Evolutionary conservation across 2,329 filamentous ascomycete species (phyloP).

Genomic region (Capronia epimyces): DNA sequence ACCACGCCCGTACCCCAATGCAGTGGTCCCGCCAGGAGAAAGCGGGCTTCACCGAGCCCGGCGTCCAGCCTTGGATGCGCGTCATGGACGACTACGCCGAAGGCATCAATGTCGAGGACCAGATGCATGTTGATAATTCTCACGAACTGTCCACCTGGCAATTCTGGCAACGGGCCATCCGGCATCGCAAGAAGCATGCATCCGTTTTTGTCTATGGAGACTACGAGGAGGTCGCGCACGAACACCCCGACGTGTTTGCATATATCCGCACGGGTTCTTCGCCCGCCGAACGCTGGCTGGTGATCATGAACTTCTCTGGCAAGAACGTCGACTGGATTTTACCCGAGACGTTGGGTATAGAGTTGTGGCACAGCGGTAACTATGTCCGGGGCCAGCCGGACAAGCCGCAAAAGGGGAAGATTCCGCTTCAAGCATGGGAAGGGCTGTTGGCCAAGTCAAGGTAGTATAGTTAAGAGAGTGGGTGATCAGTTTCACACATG

Average conservation of each 20-base stretch:
- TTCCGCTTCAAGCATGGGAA: conserved; percentile 27
- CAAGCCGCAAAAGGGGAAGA: conserved; percentile 17
- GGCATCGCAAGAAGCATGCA: conserved; percentile 25
- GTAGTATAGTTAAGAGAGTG: not conserved
- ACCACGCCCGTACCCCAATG: conserved; percentile 33
- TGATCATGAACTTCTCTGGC: conserved; percentile 29
- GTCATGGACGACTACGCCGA: conserved; percentile 50
- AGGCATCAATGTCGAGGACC: conserved; percentile 54
- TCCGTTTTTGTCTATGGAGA: conserved; percentile 29
- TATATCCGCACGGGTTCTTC: conserved; percentile 19
- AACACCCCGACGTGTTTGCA: conserved; percentile 23
- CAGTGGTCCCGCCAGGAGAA: conserved; percentile 25
- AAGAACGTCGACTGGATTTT: conserved; percentile 26
- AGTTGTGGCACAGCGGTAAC: conserved; percentile 25
- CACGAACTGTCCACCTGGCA: conserved; percentile 27
- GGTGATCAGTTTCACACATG: too few relatives aligned
- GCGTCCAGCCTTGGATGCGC: conserved; percentile 53
- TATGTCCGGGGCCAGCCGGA: conserved; percentile 22
- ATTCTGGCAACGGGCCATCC: conserved; percentile 29
- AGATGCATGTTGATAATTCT: conserved; percentile 37
- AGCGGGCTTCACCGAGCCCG: conserved; percentile 26
- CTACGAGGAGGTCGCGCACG: conserved; percentile 24
- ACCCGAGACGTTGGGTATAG: conserved; percentile 19
- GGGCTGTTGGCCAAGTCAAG: conserved; percentile 26
- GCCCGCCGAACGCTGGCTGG: conserved; percentile 22